These are phyloP conservation scores for Crataegus laevigata DNA, from an alignment of 306 rosid species.

Conservation along the genomic window DNA sequence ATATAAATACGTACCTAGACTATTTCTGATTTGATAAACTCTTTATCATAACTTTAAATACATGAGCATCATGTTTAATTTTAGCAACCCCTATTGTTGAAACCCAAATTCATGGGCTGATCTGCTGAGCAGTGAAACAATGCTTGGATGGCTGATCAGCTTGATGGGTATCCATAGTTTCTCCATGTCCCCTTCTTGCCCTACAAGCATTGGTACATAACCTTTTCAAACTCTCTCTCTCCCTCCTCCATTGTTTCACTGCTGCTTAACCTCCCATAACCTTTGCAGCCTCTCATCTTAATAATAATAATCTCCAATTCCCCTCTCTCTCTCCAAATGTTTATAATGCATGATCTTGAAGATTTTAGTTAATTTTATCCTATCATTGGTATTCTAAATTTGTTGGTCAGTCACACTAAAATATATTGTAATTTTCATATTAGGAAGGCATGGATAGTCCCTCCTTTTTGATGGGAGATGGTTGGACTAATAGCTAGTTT, in stretches of 20 bases:
- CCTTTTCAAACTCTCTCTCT: constrained; percentile 23
- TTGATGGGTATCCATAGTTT: constrained; percentile 31
- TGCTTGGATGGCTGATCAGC: constrained; percentile 23
- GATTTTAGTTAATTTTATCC: background rate
- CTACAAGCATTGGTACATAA: constrained; percentile 34
- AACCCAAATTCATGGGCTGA: constrained; percentile 28
- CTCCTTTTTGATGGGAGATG: background rate
- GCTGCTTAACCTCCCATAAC: background rate
- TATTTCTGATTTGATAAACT: background rate
- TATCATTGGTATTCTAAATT: background rate
- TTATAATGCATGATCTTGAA: background rate
- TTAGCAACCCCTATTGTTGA: constrained; percentile 27
- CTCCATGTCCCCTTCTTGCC: constrained; percentile 19
- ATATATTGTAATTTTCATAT: background rate
- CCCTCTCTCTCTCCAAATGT: no score
- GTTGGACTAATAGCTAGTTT: background rate
- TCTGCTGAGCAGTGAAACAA: constrained; percentile 21
- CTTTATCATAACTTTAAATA: background rate
- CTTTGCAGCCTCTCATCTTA: no score
- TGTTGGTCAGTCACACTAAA: background rate
- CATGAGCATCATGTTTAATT: background rate
- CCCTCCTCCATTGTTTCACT: background rate
- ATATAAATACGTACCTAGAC: background rate
- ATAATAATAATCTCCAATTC: no score
- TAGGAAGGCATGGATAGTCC: background rate